A percentile compares a stretch with the other conserved stretches of the same genome.
Conservation (phyloP, 2,329 filamentous ascomycete genomes). For the Diaporthe citrichinensis region DNA sequence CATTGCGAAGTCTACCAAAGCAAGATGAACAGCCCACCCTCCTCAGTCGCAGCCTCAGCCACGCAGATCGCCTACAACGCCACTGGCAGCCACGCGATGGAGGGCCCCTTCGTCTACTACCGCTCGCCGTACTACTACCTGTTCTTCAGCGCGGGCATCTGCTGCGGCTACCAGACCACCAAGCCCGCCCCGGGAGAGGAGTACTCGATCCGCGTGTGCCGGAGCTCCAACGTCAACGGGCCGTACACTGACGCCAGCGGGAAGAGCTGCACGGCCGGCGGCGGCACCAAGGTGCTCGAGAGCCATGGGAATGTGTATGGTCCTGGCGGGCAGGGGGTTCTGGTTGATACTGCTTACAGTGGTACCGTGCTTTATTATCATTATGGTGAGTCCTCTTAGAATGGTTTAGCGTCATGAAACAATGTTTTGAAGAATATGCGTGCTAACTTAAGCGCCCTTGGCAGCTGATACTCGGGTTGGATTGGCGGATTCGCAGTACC, state of each 20-base stretch:
- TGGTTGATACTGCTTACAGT: conserved; percentile 58
- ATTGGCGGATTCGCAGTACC: conserved; percentile 61
- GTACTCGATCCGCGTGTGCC: conserved; percentile 74
- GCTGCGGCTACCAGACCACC: conserved; percentile 68
- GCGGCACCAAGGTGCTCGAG: conserved; percentile 71
- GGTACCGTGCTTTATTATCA: conserved; percentile 75
- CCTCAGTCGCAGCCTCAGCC: conserved; percentile 46
- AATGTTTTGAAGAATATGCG: rapidly evolving
- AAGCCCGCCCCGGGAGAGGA: conserved; percentile 68
- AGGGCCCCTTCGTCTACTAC: conserved; percentile 68
- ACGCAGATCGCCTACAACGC: conserved; percentile 68
- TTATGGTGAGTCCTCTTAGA: conserved; percentile 55
- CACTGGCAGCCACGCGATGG: conserved; percentile 62
- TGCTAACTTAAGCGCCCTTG: not conserved
- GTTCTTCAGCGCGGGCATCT: conserved; percentile 71
- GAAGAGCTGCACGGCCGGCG: conserved; percentile 64
- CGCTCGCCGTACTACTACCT: conserved; percentile 69
- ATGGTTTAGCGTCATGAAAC: rapidly evolving
- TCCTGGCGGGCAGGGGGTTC: conserved; percentile 74
- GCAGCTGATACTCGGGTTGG: conserved; percentile 66
- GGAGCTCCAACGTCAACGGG: conserved; percentile 63
- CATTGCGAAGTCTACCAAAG: conserved; percentile 61
- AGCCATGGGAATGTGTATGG: conserved; percentile 72
- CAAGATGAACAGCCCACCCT: conserved; percentile 56
- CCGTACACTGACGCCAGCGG: conserved; percentile 69